Percentiles rank a stretch among this genome's conserved stretches.
phyloP scores from a whole-genome alignment of 2,329 filamentous ascomycete genomes.

The Whalleya microplaca region DNA sequence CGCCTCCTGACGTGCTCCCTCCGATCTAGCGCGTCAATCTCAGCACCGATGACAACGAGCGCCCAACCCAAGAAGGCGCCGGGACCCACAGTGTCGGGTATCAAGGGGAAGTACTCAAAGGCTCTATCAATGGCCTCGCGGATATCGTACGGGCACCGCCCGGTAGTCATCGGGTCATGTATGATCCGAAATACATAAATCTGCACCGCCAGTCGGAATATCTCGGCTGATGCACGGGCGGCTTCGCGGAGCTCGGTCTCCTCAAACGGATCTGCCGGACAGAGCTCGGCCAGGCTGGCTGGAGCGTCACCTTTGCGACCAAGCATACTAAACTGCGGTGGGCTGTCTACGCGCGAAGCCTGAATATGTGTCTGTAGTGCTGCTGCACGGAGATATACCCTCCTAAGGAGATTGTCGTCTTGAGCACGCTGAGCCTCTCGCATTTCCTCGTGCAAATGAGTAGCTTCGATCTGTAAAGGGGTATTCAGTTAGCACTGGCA shows the following conservation, averaged over 20 bases:
- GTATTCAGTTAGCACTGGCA: too few relatives aligned
- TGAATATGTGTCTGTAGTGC: too few relatives aligned
- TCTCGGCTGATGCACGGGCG: not conserved
- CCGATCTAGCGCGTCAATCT: not conserved
- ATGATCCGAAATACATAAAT: conserved; percentile 2
- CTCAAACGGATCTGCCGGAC: not conserved
- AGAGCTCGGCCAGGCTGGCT: not conserved
- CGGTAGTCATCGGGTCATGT: conserved; percentile 1
- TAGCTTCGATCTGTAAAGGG: too few relatives aligned
- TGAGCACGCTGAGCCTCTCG: too few relatives aligned
- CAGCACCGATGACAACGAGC: conserved; percentile 2
- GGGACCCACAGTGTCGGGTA: conserved; percentile 2
- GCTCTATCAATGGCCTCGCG: not conserved
- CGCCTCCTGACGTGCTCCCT: conserved; percentile 1
- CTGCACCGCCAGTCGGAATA: conserved; percentile 1
- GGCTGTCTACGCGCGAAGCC: too few relatives aligned
- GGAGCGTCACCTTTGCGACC: too few relatives aligned
- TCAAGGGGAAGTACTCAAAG: not conserved
- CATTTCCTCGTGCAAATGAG: too few relatives aligned
- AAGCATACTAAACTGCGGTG: too few relatives aligned
- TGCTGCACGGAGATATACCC: too few relatives aligned
- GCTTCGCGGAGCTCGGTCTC: not conserved
- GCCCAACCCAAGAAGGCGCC: conserved; percentile 5
- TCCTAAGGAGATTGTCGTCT: too few relatives aligned
- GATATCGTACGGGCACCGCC: too few relatives aligned